These are phyloP conservation scores for Candida anutae DNA, from an alignment of 1,139 yeast genomes.

Conservation along the genomic window DNA sequence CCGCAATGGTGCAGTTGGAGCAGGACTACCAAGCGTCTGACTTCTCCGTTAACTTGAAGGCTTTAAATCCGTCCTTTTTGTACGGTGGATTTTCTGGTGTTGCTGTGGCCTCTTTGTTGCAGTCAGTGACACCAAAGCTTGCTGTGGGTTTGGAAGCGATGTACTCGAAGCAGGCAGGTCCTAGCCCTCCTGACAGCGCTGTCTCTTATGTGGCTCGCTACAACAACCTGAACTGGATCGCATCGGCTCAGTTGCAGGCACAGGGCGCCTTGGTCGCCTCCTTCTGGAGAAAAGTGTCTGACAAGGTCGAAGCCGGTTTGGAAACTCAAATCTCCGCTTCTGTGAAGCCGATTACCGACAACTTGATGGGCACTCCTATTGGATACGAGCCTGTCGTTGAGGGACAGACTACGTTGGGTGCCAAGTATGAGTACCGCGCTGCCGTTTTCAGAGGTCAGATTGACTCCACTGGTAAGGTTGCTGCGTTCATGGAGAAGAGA, in stretches of 20 bases:
- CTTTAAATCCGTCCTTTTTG: conserved; percentile 79
- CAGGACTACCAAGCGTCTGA: conserved; percentile 92
- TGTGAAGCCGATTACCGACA: conserved; percentile 72
- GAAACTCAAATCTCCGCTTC: conserved; percentile 83
- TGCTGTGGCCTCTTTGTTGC: conserved; percentile 84
- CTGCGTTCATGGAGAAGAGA: conserved; percentile 88
- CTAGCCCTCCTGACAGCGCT: conserved; percentile 86
- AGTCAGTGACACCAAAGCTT: conserved; percentile 75
- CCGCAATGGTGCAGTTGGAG: conserved; percentile 91
- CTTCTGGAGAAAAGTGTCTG: conserved; percentile 89
- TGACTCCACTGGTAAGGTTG: conserved; percentile 86
- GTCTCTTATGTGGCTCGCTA: conserved; percentile 89
- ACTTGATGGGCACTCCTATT: conserved; percentile 74
- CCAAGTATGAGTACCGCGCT: conserved; percentile 96
- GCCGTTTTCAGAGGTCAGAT: conserved; percentile 93
- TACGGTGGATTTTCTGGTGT: conserved; percentile 82
- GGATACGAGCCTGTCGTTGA: conserved; percentile 78
- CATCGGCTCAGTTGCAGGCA: conserved; percentile 89
- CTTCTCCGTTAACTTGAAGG: conserved; percentile 80
- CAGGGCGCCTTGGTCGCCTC: conserved; percentile 86
- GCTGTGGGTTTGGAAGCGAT: conserved; percentile 91
- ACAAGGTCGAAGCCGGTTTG: conserved; percentile 93
- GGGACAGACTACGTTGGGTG: conserved; percentile 91
- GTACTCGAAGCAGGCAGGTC: conserved; percentile 71
- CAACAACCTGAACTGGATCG: conserved; percentile 83